A percentile compares a stretch with the other conserved stretches of the same genome.
Evolutionary conservation across 1,139 yeast genomes (phyloP).

Genomic region (Suhomyces taliae): DNA sequence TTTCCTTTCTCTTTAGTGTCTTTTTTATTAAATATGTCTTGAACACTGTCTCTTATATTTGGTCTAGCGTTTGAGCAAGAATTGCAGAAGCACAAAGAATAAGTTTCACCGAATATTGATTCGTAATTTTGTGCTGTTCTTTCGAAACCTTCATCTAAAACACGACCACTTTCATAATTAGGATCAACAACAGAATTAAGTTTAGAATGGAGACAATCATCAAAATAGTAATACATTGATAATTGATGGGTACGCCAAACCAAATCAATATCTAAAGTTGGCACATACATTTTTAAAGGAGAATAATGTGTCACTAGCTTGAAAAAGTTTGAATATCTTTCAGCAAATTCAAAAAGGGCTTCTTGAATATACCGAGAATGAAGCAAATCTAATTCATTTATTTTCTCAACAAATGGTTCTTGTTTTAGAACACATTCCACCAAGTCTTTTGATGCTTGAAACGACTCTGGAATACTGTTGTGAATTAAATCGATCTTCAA

Average conservation of each 20-base stretch:
- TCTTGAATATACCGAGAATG: constrained; percentile 21
- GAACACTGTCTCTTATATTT: constrained; percentile 8
- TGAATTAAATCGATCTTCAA: constrained; percentile 21
- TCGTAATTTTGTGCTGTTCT: constrained; percentile 22
- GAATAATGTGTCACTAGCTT: constrained; percentile 16
- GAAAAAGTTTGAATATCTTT: constrained; percentile 29
- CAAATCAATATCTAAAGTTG: constrained; percentile 41
- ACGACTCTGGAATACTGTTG: constrained; percentile 16
- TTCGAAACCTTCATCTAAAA: constrained; percentile 21
- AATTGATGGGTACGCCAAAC: constrained; percentile 45
- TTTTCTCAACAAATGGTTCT: constrained; percentile 29
- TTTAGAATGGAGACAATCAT: constrained; percentile 16
- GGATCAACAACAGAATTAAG: constrained; percentile 24
- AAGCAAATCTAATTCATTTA: constrained; percentile 32
- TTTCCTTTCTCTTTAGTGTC: neutral
- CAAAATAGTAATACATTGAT: constrained; percentile 23
- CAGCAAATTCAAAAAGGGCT: constrained; percentile 20
- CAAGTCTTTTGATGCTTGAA: constrained; percentile 28
- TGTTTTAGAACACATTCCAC: constrained; percentile 36
- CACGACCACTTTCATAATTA: constrained; percentile 23
- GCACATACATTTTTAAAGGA: constrained; percentile 23
- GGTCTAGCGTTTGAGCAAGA: constrained; percentile 20
- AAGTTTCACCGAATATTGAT: constrained; percentile 19
- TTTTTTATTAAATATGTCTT: constrained; percentile 9
- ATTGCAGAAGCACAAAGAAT: constrained; percentile 30